Evolutionary conservation across 2,329 filamentous ascomycete species (phyloP).

Genomic region (Bipolaris gigantea): DNA sequence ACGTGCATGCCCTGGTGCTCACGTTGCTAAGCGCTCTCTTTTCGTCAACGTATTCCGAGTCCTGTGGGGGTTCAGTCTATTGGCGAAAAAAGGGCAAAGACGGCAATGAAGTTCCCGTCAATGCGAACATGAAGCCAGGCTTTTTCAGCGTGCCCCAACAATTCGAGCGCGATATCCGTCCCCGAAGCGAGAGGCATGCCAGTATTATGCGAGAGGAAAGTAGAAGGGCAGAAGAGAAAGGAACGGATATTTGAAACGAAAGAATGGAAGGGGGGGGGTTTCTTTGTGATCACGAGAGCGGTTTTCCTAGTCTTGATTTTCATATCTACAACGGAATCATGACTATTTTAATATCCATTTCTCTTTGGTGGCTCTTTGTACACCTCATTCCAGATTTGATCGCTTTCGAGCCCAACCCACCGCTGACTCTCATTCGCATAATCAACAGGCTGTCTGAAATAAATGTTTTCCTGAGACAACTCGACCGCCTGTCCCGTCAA

Average conservation of each 20-base stretch:
- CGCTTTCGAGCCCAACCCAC: conserved; percentile 41
- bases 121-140: conserved; percentile 32
- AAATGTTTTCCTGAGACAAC: conserved; percentile 46
- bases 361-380: conserved; percentile 33
- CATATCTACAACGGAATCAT: too few relatives aligned
- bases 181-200: conserved; percentile 27
- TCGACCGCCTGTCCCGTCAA: conserved; percentile 49
- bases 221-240: conserved; percentile 26
- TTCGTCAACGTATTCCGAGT: conserved; percentile 42
- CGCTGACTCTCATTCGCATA: conserved; percentile 47
- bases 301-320: too few relatives aligned
- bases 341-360: conserved; percentile 15
- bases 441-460: conserved; percentile 45
- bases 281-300: neutral
- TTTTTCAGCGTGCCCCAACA: conserved; percentile 38
- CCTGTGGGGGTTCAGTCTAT: conserved; percentile 42
- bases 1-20: conserved; percentile 42
- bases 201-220: conserved; percentile 29
- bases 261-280: too few relatives aligned
- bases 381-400: conserved; percentile 38
- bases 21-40: conserved; percentile 43
- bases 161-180: conserved; percentile 37
- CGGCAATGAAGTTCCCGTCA: conserved; percentile 30
- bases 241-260: neutral
- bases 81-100: conserved; percentile 29